A percentile compares a stretch with the other conserved stretches of the same genome.
These are phyloP conservation scores for Apiospora rasikravindrae DNA, from an alignment of 2,329 filamentous ascomycete genomes.

Conservation along the genomic window DNA sequence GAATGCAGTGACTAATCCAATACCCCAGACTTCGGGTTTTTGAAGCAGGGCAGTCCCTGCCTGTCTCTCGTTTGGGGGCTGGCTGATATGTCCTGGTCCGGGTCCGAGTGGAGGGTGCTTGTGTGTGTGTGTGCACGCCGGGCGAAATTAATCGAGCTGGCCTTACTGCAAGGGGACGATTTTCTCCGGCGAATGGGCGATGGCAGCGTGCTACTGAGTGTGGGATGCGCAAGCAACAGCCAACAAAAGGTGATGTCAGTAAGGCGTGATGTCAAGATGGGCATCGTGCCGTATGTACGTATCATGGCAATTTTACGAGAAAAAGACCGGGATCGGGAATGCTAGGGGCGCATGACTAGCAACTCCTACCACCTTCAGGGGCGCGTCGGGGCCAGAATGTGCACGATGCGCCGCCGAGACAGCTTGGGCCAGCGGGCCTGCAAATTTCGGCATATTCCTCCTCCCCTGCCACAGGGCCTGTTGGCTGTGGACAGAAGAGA, in stretches of 20 bases:
- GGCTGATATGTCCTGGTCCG: not conserved
- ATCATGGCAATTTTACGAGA: conserved; percentile 12
- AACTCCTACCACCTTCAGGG: not conserved
- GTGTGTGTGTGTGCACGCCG: not conserved
- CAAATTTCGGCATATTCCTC: conserved; percentile 2
- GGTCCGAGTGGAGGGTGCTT: not conserved
- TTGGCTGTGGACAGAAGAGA: not conserved
- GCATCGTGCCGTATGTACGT: not conserved
- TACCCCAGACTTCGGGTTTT: conserved; percentile 12
- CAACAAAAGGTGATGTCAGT: not conserved
- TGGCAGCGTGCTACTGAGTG: too few species aligned
- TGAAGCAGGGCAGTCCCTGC: not conserved
- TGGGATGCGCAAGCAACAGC: not conserved
- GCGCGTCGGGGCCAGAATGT: not conserved
- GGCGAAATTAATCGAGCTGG: not conserved
- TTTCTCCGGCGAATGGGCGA: not conserved
- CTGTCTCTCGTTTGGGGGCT: not conserved
- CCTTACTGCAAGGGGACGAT: not conserved
- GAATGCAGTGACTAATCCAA: conserved; percentile 1
- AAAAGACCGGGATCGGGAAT: not conserved
- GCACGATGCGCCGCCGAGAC: not conserved
- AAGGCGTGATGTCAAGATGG: conserved; percentile 1
- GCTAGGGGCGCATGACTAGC: not conserved
- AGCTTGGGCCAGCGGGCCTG: not conserved
- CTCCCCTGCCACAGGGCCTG: not conserved